phyloP scores from a whole-genome alignment of 768 basidiomycete genomes.

The Leucocoprinus sp. region DNA sequence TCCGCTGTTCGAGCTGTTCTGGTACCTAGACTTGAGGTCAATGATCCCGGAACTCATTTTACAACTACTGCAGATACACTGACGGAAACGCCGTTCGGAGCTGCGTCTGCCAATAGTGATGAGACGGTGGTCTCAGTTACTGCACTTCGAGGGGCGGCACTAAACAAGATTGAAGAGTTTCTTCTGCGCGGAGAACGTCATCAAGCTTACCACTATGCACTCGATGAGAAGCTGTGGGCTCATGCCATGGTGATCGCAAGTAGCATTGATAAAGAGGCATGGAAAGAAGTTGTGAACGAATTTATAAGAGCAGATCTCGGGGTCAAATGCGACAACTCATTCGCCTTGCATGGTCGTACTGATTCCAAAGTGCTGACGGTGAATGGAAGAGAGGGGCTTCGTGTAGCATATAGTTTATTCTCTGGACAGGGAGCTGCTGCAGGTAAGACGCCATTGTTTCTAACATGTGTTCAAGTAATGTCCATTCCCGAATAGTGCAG shows the following conservation, averaged over 20 bases:
- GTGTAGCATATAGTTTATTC: conserved; percentile 75
- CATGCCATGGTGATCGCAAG: conserved; percentile 95
- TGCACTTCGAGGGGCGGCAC: conserved; percentile 48
- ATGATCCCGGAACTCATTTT: conserved; percentile 1
- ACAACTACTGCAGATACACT: conserved; percentile 23
- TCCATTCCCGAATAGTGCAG: conserved; percentile 45
- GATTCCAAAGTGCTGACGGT: conserved; percentile 13
- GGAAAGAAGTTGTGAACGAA: conserved; percentile 84
- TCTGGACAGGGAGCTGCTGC: conserved; percentile 76
- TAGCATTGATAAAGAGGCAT: conserved; percentile 86
- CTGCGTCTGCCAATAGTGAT: conserved; percentile 16
- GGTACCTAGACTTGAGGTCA: conserved; percentile 43
- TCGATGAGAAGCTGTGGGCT: conserved; percentile 86
- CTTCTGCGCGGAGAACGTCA: conserved; percentile 79
- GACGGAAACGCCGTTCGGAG: conserved; percentile 7
- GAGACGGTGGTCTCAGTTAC: conserved; percentile 52
- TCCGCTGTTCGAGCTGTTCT: conserved; percentile 66
- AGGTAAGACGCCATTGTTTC: conserved; percentile 37
- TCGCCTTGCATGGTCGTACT: conserved; percentile 12
- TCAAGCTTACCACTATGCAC: conserved; percentile 81
- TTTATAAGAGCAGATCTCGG: conserved; percentile 77
- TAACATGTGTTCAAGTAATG: conserved; percentile 2
- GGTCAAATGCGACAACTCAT: conserved; percentile 21
- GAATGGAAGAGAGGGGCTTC: conserved; percentile 63
- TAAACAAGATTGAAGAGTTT: conserved; percentile 73